phyloP scores from a whole-genome alignment of 495 filamentous ascomycete genomes.

The Delitschia confertaspora region DNA sequence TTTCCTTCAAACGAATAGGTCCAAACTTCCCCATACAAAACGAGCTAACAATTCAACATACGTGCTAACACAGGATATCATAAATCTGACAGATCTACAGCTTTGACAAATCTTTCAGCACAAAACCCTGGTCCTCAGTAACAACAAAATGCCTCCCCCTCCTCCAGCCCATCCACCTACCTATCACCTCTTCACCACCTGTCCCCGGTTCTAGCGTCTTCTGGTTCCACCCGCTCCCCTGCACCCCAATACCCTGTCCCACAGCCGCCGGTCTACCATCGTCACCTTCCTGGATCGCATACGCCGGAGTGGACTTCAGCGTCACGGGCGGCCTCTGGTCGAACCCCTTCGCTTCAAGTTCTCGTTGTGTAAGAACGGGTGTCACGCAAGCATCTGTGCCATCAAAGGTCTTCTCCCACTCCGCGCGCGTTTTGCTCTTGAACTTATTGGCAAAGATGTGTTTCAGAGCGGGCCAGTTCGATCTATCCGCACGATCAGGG shows the following conservation, averaged over 20 bases:
- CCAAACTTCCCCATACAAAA: no score
- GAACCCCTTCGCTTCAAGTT: slow-evolving; percentile 58
- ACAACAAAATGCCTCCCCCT: slow-evolving; percentile 59
- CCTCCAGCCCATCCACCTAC: slow-evolving; percentile 71
- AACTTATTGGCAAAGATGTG: slow-evolving; percentile 55
- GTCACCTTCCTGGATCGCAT: slow-evolving; percentile 39
- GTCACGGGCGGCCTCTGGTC: slow-evolving; percentile 71
- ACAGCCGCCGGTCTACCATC: slow-evolving; percentile 39
- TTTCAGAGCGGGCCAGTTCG: slow-evolving; percentile 56
- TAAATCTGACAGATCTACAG: no score
- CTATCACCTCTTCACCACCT: slow-evolving; percentile 61
- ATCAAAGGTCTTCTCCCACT: slow-evolving; percentile 83
- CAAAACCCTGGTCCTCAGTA: slow-evolving; percentile 51
- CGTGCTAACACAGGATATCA: no score
- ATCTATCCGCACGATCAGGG: slow-evolving; percentile 48
- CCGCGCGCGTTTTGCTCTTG: slow-evolving; percentile 59
- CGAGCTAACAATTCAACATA: no score
- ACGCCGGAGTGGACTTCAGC: slow-evolving; percentile 54
- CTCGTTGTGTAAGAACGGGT: slow-evolving; percentile 65
- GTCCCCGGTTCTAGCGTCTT: slow-evolving; percentile 52
- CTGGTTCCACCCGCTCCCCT: slow-evolving; percentile 47
- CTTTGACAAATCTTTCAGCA: slow-evolving; percentile 43
- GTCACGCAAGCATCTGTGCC: slow-evolving; percentile 88
- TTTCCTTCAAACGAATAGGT: no score
- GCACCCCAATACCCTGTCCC: slow-evolving; percentile 40